Evolutionary conservation across 2,329 filamentous ascomycete genomes (phyloP), one percentile per base, ranked within the genome.

Genomic region (Zalaria obscura): DNA sequence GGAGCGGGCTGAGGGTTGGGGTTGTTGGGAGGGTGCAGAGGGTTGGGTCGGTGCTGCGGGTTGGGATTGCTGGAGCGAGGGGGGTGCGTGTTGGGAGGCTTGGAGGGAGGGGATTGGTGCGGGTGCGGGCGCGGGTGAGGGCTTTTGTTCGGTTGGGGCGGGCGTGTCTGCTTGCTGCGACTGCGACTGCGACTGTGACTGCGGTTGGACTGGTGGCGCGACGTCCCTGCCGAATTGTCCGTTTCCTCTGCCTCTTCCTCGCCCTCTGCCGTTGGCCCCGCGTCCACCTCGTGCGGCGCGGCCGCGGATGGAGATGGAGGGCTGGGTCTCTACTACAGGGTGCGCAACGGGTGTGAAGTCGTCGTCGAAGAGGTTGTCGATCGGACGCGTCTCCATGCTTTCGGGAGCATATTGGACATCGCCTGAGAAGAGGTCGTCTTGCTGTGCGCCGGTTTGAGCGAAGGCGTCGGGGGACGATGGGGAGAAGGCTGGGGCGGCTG

Each of bases 361-460:
- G 42, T 70, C 66, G 50, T 66, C 67, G 53, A 70, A 69, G 4
- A 70, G 57, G 46, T 70, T 67, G 45, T 70, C 67, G 35, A 65
- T 64, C 33, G 63, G 60, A n/a, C 66, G 64, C 1, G 68, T 67
- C 43, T 69, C 66, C 50, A 67, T 67, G 38, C 67, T 67, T 41
- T 68, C 66, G 5, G 47, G 40, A 9, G 55, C 50, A 31, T 49
- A 46, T 31, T 40, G 37, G n/a, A 52, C 46, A 11, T 56, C 48
- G 46, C 59, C 57, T 45, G 55, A 52, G 46, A 58, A 58, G 4
- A 60, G 45, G 27, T 58, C 54, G 34, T 56, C 52, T 35, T 58
- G 48, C 25, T 51, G 51, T 7, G 54, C 48, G 31, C 52, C 56
- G 5, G 58, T 61, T 39, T 59, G 57, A 29, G 52, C 52, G 43